Evolutionary conservation across 495 filamentous ascomycete species (phyloP), one percentile per base, ranked within the genome.

Genomic region (Aspergillus biplanus): DNA sequence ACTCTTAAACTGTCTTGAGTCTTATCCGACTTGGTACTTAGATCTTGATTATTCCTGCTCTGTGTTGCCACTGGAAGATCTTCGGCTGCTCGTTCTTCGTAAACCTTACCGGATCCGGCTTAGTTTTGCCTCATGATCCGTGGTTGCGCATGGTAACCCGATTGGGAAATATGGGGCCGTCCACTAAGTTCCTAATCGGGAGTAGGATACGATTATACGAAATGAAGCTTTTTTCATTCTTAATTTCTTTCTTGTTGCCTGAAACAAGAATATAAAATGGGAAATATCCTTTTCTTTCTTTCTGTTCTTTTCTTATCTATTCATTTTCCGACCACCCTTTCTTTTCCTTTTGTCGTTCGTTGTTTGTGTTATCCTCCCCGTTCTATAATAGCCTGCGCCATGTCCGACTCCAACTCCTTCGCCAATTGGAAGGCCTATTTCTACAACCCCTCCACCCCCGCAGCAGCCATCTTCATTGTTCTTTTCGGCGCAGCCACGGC

Each of bases 371-470:
- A 27, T 27, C 21, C 21, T 27, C 21, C 21, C 21, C 21, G 21
- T 27, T 27, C 2, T 27, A 27, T 27, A 27, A 27, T 27, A 39
- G 39, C 42, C 39, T 48, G 56, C 62, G 37, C 13, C 8, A 7
- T 39, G 37, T 39, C 37, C 13, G 21, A 27, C 21, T 50, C 47
- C 0, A 31, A 50, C n/a, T 50, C 47, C 21, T 50, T 27, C 21
- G 57, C 8, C 21, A 49, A 52, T 59, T 73, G 70, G 68, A 50
- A 58, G 7, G 67, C 71, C 60, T 85, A 84, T 73, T 60, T 79
- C 46, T 87, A 86, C 66, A 12, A 80, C 33, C 82, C 84, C 33
- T 83, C 80, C 5, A 60, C 80, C 5, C 67, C 75, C 9, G 80
- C 81, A 0, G 81, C 83, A 7, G 68, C 73, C 31, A 75, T 85